phyloP scores from a whole-genome alignment of 805 yeast genomes.

The Isabelozyma rhagii region DNA sequence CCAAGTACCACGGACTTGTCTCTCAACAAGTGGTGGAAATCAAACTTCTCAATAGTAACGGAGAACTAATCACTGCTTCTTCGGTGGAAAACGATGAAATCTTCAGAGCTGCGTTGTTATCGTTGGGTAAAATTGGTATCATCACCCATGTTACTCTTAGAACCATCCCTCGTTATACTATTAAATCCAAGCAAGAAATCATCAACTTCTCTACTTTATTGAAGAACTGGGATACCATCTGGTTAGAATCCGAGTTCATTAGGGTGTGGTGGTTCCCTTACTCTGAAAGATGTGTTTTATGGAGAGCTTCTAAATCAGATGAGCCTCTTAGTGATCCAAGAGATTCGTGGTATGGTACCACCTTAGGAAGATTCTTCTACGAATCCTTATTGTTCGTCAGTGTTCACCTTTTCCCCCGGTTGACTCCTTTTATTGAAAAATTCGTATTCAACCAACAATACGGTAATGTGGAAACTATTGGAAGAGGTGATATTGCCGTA shows the following conservation, averaged over 20 bases:
- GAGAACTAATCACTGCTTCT: constrained; percentile 67
- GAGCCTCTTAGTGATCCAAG: constrained; percentile 64
- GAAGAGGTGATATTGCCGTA: constrained; percentile 62
- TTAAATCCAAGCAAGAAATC: constrained; percentile 78
- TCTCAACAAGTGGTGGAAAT: constrained; percentile 83
- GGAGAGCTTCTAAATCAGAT: constrained; percentile 82
- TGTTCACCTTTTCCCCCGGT: constrained; percentile 65
- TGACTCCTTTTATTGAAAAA: constrained; percentile 81
- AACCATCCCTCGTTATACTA: constrained; percentile 77
- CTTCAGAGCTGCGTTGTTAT: constrained; percentile 78
- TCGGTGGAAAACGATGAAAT: constrained; percentile 58
- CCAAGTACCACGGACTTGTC: constrained; percentile 87
- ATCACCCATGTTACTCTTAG: constrained; percentile 83
- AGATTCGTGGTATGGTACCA: constrained; percentile 82
- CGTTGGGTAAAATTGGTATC: constrained; percentile 89
- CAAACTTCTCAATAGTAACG: constrained; percentile 71
- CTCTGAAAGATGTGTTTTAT: constrained; percentile 75
- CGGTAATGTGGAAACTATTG: constrained; percentile 67
- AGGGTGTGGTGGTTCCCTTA: constrained; percentile 99
- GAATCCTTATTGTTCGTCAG: constrained; percentile 77
- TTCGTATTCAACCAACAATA: constrained; percentile 85
- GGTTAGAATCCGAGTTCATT: constrained; percentile 88
- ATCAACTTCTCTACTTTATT: constrained; percentile 73
- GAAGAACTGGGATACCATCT: constrained; percentile 69
- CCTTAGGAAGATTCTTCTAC: constrained; percentile 73